Evolutionary conservation across 2,329 filamentous ascomycete genomes (phyloP), one percentile per base, ranked within the genome.

Genomic region (Chaetomium globosum): DNA sequence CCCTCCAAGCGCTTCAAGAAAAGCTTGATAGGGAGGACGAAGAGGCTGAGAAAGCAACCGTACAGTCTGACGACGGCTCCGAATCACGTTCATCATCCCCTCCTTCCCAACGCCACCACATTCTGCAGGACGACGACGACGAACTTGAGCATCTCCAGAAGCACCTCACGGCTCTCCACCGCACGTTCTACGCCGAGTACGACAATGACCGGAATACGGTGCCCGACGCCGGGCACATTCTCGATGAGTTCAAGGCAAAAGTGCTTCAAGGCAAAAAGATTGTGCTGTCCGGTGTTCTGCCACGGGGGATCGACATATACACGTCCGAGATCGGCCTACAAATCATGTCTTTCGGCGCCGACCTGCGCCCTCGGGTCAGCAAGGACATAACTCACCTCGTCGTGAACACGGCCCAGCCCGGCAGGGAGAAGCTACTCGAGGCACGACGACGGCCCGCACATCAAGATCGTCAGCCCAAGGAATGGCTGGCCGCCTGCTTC

Each of bases 381-480:
- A 81, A 82, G 36, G 85, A 84, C 62, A 84, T 91, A 16, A 93
- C 90, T 0, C 91, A 93, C 75, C 83, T 93, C 5, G 89, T 93
- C 2, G 88, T 90, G 9, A 89, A 86, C 59, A 87, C 86, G 21
- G 82, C 85, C 19, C 83, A 89, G 28, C 90, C 90, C 36, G 88
- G 93, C 26, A 98, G 95, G 0, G 89, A 92, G 61, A 99, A 99
- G 78, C 92, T 98, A 52, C 89, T 91, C 56, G 89, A 93, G 76
- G 95, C 95, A 0, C 89, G 91, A 16, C 87, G 88, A 68, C 90
- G 92, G 63, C 82, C 82, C 89, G 0, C 86, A 87, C 59, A 91
- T 98, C 77, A 93, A 93, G 75, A 96, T 99, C 65, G 95, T 99
- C 56, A 93, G 89, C 71, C 90, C n/a, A n/a, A 93, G 61, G 87